These are phyloP conservation scores for Phytophthora pinifolia DNA, from an alignment of 352 stramenopile genomes.

Conservation along the genomic window DNA sequence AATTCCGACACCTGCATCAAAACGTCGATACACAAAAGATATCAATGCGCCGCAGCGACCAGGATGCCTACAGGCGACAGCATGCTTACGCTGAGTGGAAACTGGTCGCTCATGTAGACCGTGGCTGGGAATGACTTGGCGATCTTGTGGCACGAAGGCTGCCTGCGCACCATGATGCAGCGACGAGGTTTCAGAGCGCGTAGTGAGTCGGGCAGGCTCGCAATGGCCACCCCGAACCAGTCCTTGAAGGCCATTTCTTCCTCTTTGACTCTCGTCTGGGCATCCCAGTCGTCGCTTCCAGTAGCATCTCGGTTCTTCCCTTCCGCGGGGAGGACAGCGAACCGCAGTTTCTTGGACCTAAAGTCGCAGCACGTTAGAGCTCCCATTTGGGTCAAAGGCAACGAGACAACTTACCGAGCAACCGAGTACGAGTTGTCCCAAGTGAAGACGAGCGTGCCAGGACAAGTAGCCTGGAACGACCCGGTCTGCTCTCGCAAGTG, in stretches of 20 bases:
- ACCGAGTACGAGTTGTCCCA: slow-evolving; percentile 69
- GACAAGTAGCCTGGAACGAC: slow-evolving; percentile 30
- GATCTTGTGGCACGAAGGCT: slow-evolving; percentile 49
- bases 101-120: slow-evolving; percentile 58
- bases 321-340: slow-evolving; percentile 27
- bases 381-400: not conserved
- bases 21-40: not conserved
- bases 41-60: not conserved
- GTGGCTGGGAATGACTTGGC: slow-evolving; percentile 58
- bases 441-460: slow-evolving; percentile 51
- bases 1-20: slow-evolving; percentile 50
- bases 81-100: slow-evolving; percentile 50
- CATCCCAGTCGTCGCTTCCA: slow-evolving; percentile 31
- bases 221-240: slow-evolving; percentile 58
- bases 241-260: slow-evolving; percentile 53
- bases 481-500: slow-evolving; percentile 41
- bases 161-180: slow-evolving; percentile 51
- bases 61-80: not conserved
- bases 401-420: slow-evolving; percentile 36
- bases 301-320: slow-evolving; percentile 3
- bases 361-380: not conserved
- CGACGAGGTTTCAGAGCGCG: slow-evolving; percentile 39
- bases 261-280: slow-evolving; percentile 36
- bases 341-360: slow-evolving; percentile 47
- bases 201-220: slow-evolving; percentile 35